A percentile compares a stretch with the other conserved stretches of the same genome.
Conservation (phyloP, 345 rosid genomes). For the Geranium rotundifolium region DNA sequence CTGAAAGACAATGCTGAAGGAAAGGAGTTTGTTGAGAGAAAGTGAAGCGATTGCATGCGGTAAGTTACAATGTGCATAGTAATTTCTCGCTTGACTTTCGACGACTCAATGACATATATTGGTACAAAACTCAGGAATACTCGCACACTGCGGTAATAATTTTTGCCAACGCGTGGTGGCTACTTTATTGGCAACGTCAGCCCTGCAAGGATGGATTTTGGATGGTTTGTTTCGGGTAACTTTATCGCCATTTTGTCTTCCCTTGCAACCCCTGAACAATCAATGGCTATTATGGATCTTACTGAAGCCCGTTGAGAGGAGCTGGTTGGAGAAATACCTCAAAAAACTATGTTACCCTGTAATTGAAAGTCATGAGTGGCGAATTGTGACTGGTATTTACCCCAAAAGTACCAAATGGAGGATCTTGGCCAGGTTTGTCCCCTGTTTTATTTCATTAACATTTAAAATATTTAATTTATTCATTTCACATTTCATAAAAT, state of each 20-base stretch:
- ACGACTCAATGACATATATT: conserved; percentile 56
- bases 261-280: conserved; percentile 52
- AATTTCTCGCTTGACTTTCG: conserved; percentile 61
- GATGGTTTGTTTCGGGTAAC: conserved; percentile 53
- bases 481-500: too few species aligned
- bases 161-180: conserved; percentile 57
- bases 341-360: conserved; percentile 52
- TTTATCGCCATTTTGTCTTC: conserved; percentile 13
- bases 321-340: conserved; percentile 59
- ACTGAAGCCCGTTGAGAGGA: conserved; percentile 65
- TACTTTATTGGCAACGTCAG: conserved; percentile 60
- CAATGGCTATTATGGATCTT: conserved; percentile 60
- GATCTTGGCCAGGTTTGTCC: conserved; percentile 62
- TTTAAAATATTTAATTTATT: too few species aligned
- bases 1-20: conserved; percentile 28
- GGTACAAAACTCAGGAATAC: conserved; percentile 50
- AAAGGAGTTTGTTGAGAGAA: conserved; percentile 35
- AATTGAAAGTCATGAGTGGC: conserved; percentile 52
- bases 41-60: conserved; percentile 42
- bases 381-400: conserved; percentile 51
- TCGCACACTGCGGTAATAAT: conserved; percentile 21
- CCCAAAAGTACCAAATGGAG: conserved; percentile 60
- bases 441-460: not conserved
- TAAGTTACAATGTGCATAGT: conserved; percentile 48
- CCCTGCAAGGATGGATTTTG: conserved; percentile 65